Conservation (phyloP, 2,329 filamentous ascomycete genomes). For the Trichophaea hybrida region DNA sequence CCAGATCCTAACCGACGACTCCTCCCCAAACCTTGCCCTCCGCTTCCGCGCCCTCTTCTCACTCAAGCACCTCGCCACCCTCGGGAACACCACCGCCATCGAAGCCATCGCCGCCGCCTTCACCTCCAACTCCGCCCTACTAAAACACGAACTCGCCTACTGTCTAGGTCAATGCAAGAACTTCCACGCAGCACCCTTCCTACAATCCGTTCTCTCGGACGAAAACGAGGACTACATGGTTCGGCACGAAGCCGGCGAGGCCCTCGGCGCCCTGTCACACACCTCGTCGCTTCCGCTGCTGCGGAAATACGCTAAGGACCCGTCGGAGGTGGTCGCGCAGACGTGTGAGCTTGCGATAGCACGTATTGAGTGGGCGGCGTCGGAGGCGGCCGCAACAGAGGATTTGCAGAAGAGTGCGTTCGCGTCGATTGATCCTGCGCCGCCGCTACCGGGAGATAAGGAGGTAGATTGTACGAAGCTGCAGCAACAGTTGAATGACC, state of each 20-base stretch:
- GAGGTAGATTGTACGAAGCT: constrained; percentile 52
- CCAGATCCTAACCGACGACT: constrained; percentile 64
- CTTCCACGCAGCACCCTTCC: constrained; percentile 53
- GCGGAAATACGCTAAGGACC: constrained; percentile 56
- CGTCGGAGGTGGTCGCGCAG: constrained; percentile 68
- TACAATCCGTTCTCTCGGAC: constrained; percentile 62
- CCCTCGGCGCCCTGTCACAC: constrained; percentile 74
- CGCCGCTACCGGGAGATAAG: constrained; percentile 49
- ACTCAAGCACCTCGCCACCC: constrained; percentile 76
- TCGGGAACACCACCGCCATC: constrained; percentile 48
- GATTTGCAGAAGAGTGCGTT: constrained; percentile 81
- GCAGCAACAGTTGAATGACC: constrained; percentile 63
- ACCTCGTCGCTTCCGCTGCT: constrained; percentile 59
- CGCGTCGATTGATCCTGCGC: constrained; percentile 86
- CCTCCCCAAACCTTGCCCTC: constrained; percentile 58
- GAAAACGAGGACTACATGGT: constrained; percentile 84
- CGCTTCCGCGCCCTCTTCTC: constrained; percentile 96
- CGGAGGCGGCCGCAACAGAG: constrained; percentile 54
- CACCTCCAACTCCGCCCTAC: constrained; percentile 49
- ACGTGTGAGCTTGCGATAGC: constrained; percentile 96
- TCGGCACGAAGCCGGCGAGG: constrained; percentile 90
- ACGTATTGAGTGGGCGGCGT: constrained; percentile 85
- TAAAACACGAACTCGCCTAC: constrained; percentile 77
- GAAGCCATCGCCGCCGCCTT: constrained; percentile 82
- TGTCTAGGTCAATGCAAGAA: constrained; percentile 87